These are phyloP conservation scores for Bidens hawaiensis DNA, from an alignment of 140 eudicot species.

Conservation along the genomic window DNA sequence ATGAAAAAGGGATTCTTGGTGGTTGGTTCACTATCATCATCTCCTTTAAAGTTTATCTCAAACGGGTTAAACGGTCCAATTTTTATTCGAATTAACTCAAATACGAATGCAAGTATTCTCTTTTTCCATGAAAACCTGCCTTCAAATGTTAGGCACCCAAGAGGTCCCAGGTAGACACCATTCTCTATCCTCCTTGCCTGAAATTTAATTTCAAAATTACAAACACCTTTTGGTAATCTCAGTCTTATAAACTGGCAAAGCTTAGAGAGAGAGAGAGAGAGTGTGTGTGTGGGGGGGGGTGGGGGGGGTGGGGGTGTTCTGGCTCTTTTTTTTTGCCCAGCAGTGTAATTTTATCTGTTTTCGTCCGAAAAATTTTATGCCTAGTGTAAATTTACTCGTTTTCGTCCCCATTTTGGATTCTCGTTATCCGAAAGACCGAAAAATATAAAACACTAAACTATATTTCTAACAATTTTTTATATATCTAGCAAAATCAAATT, in stretches of 20 bases:
- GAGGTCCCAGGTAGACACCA: constrained; percentile 85
- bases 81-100: constrained; percentile 68
- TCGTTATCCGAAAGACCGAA: neutral
- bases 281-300: too few relatives aligned
- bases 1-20: constrained; percentile 83
- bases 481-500: neutral
- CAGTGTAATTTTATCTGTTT: too few relatives aligned
- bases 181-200: constrained; percentile 96
- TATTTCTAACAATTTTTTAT: too few relatives aligned
- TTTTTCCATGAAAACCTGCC: constrained; percentile 92
- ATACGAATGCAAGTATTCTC: constrained; percentile 79
- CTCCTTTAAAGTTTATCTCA: constrained; percentile 59
- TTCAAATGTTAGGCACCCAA: constrained; percentile 81
- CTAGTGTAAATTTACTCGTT: too few relatives aligned
- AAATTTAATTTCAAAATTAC: constrained; percentile 9
- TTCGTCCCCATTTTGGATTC: neutral
- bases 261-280: too few relatives aligned
- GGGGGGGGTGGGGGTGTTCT: too few relatives aligned
- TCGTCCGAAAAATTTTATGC: too few relatives aligned
- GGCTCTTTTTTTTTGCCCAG: too few relatives aligned
- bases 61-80: constrained; percentile 74
- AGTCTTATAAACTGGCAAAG: too few relatives aligned
- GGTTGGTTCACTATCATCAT: constrained; percentile 83
- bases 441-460: neutral
- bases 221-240: neutral